These are phyloP conservation scores for Senecio squalidus DNA, from an alignment of 140 eudicot species.

Conservation along the genomic window DNA sequence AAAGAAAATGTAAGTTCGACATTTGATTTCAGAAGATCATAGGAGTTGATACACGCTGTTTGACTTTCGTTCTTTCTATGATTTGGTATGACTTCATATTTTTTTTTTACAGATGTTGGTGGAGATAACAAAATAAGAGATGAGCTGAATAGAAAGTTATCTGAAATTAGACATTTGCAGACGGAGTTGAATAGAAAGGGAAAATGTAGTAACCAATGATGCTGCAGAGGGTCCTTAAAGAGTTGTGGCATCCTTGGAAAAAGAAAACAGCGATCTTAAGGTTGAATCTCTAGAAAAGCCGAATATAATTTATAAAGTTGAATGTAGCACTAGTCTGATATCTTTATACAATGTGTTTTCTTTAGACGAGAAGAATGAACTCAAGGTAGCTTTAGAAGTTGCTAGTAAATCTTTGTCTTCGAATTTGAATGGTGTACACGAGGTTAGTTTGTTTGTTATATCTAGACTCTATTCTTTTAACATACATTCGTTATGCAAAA, in stretches of 20 bases:
- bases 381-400: constrained; percentile 52
- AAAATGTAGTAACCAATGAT: constrained; percentile 39
- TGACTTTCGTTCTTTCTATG: background rate
- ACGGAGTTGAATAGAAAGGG: constrained; percentile 54
- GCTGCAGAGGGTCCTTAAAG: constrained; percentile 45
- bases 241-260: constrained; percentile 50
- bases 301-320: background rate
- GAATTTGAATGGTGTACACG: constrained; percentile 37
- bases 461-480: background rate
- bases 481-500: constrained; percentile 11
- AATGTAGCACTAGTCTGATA: background rate
- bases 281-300: constrained; percentile 29
- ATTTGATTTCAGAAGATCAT: background rate
- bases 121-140: constrained; percentile 54
- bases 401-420: constrained; percentile 27
- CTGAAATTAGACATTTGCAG: constrained; percentile 62
- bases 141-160: constrained; percentile 54
- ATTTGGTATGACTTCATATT: constrained; percentile 5
- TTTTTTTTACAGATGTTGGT: constrained; percentile 41
- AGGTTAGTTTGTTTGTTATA: constrained; percentile 39
- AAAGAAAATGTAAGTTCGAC: constrained; percentile 63
- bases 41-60: background rate
- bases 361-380: constrained; percentile 64
- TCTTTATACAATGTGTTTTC: constrained; percentile 16
- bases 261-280: constrained; percentile 64